Evolutionary conservation across 192 early-diverging fungal genomes (phyloP), one percentile per base, ranked within the genome.

Genomic region (Geranomyces variabilis): DNA sequence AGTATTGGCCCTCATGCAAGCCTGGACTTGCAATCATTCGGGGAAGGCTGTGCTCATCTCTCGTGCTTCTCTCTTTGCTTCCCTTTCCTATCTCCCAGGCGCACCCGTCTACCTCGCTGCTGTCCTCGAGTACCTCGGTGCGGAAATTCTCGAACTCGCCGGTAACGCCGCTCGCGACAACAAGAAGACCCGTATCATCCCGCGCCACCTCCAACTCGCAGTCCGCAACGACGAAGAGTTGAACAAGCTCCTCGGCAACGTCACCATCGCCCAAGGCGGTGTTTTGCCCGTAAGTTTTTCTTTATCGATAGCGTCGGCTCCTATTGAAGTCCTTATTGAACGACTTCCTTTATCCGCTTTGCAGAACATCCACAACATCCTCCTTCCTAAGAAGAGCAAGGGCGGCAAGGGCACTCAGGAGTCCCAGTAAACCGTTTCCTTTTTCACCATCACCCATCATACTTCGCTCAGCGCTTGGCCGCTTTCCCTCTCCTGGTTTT

Each of bases 151-250:
- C 75, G 94, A 97, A 82, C 83, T 97, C 59, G 95, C 95, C 58
- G 95, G 95, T 66, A 97, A 95, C 83, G 95, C 95, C 63, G 92
- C 93, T 59, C 90, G 94, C 73, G 93, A 94, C 81, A 93, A 94
- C 87, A 94, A 94, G 87, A 94, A 93, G 87, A 86, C 90, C 73
- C 93, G 95, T 87, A 94, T 96, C 81, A 94, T 96, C 79, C 95
- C 93, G 76, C 91, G 95, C 73, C 94, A 96, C 84, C 81, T 94
- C 63, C 94, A 95, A 84, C 87, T 96, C 63, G 94, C 94, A 84
- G 95, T 96, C 88, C 85, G 95, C 61, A 96, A 95, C 86, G 94
- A 97, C 81, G 93, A 94, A 79, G 94, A 95, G 81, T 81, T 95
- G 69, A 95, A 94, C 90, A 94, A 93, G 83, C 84, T 95, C 66